These are phyloP conservation scores for Bigelowiella natans DNA, from an alignment of 78 protist species.

Conservation along the genomic window DNA sequence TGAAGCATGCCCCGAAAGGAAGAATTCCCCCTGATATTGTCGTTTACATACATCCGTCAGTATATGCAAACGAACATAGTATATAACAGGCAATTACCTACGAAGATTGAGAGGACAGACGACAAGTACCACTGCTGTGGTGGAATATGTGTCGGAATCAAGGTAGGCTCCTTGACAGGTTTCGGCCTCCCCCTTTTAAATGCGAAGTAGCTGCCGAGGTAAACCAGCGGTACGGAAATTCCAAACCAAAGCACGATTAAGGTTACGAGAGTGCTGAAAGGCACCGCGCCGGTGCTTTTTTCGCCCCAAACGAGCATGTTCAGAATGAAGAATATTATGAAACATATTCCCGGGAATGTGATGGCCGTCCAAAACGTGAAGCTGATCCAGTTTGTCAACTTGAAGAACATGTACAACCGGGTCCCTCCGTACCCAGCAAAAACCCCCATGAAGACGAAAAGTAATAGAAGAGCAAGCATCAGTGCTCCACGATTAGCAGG, in stretches of 20 bases:
- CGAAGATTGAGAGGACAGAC: not conserved
- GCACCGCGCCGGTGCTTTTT: constrained; percentile 44
- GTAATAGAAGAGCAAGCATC: constrained; percentile 60
- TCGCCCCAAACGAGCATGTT: constrained; percentile 46
- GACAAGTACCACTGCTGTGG: constrained; percentile 33
- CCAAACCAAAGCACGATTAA: constrained; percentile 77
- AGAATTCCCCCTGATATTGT: constrained; percentile 36
- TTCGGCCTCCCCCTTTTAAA: constrained; percentile 34
- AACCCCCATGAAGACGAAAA: constrained; percentile 75
- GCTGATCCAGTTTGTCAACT: constrained; percentile 68
- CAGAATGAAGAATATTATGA: constrained; percentile 43
- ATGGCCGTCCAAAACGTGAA: constrained; percentile 45
- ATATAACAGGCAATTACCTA: too few relatives aligned
- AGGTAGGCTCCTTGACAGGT: not conserved
- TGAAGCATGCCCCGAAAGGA: constrained; percentile 63
- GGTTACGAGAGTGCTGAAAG: constrained; percentile 47
- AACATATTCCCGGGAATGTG: constrained; percentile 51
- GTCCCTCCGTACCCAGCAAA: constrained; percentile 22
- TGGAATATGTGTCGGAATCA: constrained; percentile 36
- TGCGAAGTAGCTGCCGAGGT: constrained; percentile 81
- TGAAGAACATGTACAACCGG: constrained; percentile 58
- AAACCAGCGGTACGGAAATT: constrained; percentile 84
- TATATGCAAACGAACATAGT: not conserved
- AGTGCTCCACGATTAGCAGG: constrained; percentile 87
- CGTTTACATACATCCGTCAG: not conserved